Evolutionary conservation across 1,139 yeast genomes (phyloP), one percentile per base, ranked within the genome.

Genomic region (Candida dubliniensis): DNA sequence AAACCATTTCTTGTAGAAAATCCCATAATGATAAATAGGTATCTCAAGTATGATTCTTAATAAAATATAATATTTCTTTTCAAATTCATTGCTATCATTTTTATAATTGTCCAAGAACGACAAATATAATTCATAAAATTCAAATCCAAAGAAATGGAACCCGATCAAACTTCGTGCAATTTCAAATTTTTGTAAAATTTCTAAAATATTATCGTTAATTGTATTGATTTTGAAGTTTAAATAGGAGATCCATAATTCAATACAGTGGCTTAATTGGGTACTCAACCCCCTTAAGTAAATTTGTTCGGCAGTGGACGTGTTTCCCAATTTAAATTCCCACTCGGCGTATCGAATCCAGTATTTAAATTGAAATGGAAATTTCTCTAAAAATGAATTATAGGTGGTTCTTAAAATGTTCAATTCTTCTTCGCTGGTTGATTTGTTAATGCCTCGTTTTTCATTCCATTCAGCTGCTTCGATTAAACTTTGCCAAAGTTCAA

Each of bases 291-390:
- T 61, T 42, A 74, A 64, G 58, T 77, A 93, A 0, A 87, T 71
- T 2, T 50, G 55, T 36, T 66, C 71, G 2, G 88, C 79, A 3
- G 62, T 57, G 1, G 67, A 69, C 0, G 82, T 71, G 49, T 77
- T 63, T 0, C 89, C 88, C 29, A 87, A 60, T 40, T 73, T 71
- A 57, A 79, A 85, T 60, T 83, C 88, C 64, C 80, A 69, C 23
- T 74, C 67, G 0, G 96, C 96, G 59, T 77, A 88, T 50, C 81
- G 78, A 37, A 84, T 73, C 93, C 97, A 88, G 60, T 87, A 88
- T 39, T 87, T 88, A 55, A 83, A 87, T 32, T 85, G 63, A 31
- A 75, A 67, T 0, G 98, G 98, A 60, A 75, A 90, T 44, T 76
- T 73, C 1, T 64, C 66, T 11, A 93, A 68, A 43, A 91, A 66